These are phyloP conservation scores for Sphaerulina populicola DNA, from an alignment of 2,329 filamentous ascomycete genomes.

Conservation along the genomic window DNA sequence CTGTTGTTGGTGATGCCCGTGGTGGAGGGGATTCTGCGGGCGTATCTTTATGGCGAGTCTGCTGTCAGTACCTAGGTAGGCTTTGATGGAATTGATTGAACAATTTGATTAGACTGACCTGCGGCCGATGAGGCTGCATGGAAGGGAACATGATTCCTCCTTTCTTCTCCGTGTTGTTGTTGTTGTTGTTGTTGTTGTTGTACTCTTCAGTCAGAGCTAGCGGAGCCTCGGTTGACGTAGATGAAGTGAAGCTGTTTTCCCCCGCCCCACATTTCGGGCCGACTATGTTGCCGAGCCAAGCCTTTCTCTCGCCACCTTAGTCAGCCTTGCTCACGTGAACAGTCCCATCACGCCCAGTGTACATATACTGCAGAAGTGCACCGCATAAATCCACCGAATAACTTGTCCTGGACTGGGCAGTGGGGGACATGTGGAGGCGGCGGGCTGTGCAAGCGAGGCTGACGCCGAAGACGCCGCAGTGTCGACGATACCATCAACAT, in stretches of 20 bases:
- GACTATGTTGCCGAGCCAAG: too few species aligned
- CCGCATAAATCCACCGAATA: neutral
- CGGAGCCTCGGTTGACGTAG: too few species aligned
- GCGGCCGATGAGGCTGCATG: slow-evolving; percentile 15
- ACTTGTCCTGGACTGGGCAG: neutral
- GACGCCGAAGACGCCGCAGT: slow-evolving; percentile 6
- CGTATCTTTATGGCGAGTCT: slow-evolving; percentile 12
- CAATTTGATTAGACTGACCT: slow-evolving; percentile 3
- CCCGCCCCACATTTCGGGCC: too few species aligned
- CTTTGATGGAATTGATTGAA: neutral
- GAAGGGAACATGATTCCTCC: slow-evolving; percentile 11
- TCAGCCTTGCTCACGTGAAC: too few species aligned
- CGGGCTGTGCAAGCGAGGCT: slow-evolving; percentile 4
- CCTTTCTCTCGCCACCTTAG: too few species aligned
- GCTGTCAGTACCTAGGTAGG: neutral
- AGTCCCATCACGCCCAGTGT: neutral
- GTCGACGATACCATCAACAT: slow-evolving; percentile 14
- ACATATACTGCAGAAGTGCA: neutral
- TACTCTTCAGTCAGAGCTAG: too few species aligned
- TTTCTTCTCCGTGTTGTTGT: too few species aligned
- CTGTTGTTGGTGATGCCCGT: slow-evolving; percentile 24
- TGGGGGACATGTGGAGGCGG: slow-evolving; percentile 15
- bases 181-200: too few species aligned
- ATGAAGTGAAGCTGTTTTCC: too few species aligned
- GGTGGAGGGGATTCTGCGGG: slow-evolving; percentile 11